Percentiles rank a stretch among this genome's conserved stretches.
Conservation (phyloP, 2,329 filamentous ascomycete species). For the Chaetomiaceae sp. region DNA sequence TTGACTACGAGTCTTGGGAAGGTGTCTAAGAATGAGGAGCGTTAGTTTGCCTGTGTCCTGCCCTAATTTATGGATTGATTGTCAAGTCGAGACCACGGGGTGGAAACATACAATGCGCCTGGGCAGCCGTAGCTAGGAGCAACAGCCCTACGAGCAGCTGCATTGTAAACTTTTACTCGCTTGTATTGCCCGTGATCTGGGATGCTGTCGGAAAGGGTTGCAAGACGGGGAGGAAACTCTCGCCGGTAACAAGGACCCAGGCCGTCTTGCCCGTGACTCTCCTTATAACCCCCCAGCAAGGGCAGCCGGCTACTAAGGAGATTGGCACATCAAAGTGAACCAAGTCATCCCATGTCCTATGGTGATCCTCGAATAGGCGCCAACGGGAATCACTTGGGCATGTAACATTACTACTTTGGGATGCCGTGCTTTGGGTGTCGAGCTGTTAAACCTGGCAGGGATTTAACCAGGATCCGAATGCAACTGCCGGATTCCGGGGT, state of each 20-base stretch:
- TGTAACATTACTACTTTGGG: background rate
- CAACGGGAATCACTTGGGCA: background rate
- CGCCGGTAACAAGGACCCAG: no score
- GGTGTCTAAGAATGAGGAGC: conserved; percentile 28
- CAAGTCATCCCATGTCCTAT: no score
- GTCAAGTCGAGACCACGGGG: no score
- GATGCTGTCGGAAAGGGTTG: no score
- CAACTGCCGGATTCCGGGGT: conserved; percentile 11
- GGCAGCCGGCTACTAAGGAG: no score
- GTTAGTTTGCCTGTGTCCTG: background rate
- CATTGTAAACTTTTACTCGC: conserved; percentile 17
- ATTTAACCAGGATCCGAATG: background rate
- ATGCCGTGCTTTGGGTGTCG: background rate
- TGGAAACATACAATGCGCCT: conserved; percentile 28
- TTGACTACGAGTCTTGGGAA: conserved; percentile 35
- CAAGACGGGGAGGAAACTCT: no score
- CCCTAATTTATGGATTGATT: no score
- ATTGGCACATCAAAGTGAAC: no score
- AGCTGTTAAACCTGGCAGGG: background rate
- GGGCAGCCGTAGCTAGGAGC: conserved; percentile 23
- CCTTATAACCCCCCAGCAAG: no score
- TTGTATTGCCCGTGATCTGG: background rate
- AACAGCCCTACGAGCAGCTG: conserved; percentile 22
- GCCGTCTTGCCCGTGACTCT: no score
- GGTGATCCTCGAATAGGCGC: background rate